phyloP scores from a whole-genome alignment of 2,329 filamentous ascomycete species.

The Colletotrichum graminicola region DNA sequence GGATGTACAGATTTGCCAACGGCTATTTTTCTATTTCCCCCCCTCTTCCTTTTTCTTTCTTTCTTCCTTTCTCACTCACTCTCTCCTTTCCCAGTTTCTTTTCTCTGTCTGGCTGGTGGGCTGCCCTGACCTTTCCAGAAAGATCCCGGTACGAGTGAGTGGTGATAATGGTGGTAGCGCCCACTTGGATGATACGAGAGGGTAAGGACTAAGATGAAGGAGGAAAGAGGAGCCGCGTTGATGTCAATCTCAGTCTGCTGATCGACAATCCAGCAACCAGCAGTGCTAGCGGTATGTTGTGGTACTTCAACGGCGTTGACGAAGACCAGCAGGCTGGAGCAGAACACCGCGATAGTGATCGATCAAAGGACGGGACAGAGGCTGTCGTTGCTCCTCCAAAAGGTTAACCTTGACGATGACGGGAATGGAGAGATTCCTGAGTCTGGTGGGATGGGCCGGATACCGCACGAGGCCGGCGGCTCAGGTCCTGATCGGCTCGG shows the following conservation, averaged over 20 bases:
- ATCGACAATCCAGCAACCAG: slow-evolving; percentile 5
- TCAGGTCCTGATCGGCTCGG: slow-evolving; percentile 1
- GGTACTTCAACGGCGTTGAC: slow-evolving; percentile 10
- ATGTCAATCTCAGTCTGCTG: slow-evolving; percentile 7
- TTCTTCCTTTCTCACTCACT: neutral
- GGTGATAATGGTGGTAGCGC: neutral
- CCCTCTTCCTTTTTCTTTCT: neutral
- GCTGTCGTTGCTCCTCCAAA: neutral
- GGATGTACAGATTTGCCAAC: neutral
- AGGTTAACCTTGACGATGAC: slow-evolving; percentile 7
- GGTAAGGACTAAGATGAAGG: neutral
- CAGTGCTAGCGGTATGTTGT: slow-evolving; percentile 10
- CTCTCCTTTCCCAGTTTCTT: neutral
- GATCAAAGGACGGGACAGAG: neutral
- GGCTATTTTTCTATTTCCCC: neutral
- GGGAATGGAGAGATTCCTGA: neutral
- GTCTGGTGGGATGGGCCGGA: neutral
- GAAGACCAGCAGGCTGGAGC: neutral
- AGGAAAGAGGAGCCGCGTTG: slow-evolving; percentile 22
- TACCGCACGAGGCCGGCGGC: slow-evolving; percentile 9
- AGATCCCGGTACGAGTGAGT: neutral
- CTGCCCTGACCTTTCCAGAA: slow-evolving; percentile 1
- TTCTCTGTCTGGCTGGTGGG: neutral
- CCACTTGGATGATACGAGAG: slow-evolving; percentile 14
- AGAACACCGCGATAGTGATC: neutral